These are phyloP conservation scores for Pyrrhoderma noxium DNA, from an alignment of 1,284 basidiomycete species.

Conservation along the genomic window DNA sequence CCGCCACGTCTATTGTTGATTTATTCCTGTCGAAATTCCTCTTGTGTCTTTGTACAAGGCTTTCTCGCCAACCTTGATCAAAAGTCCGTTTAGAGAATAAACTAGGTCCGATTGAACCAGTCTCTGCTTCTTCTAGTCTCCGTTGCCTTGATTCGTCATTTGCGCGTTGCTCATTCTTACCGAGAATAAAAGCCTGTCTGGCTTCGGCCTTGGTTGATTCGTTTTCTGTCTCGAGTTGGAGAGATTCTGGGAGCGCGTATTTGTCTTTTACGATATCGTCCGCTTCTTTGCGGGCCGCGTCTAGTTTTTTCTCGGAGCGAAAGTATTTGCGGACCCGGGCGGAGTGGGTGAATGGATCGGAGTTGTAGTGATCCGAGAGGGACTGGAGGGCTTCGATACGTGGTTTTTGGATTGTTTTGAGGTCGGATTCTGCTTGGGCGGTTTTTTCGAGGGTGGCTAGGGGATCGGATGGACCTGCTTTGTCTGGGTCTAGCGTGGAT, in stretches of 20 bases:
- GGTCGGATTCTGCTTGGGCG: slow-evolving; percentile 65
- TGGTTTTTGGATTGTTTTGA: slow-evolving; percentile 64
- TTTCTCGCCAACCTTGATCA: background rate
- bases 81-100: background rate
- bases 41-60: background rate
- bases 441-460: slow-evolving; percentile 86
- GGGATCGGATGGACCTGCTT: slow-evolving; percentile 61
- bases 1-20: slow-evolving; percentile 3
- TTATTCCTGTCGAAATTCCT: background rate
- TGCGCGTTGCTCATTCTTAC: slow-evolving; percentile 35
- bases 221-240: slow-evolving; percentile 56
- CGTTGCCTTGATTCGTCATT: slow-evolving; percentile 41
- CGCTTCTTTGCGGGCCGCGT: slow-evolving; percentile 52
- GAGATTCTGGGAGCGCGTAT: slow-evolving; percentile 64
- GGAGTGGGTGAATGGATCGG: slow-evolving; percentile 82
- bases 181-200: slow-evolving; percentile 52
- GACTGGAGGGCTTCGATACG: slow-evolving; percentile 74
- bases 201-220: slow-evolving; percentile 48
- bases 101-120: background rate
- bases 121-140: slow-evolving; percentile 34
- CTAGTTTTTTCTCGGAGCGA: slow-evolving; percentile 77
- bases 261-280: slow-evolving; percentile 65
- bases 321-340: slow-evolving; percentile 70
- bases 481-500: slow-evolving; percentile 62
- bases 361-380: slow-evolving; percentile 64